Evolutionary conservation across 352 stramenopile genomes (phyloP).

Genomic region (Phytophthora pinifolia): DNA sequence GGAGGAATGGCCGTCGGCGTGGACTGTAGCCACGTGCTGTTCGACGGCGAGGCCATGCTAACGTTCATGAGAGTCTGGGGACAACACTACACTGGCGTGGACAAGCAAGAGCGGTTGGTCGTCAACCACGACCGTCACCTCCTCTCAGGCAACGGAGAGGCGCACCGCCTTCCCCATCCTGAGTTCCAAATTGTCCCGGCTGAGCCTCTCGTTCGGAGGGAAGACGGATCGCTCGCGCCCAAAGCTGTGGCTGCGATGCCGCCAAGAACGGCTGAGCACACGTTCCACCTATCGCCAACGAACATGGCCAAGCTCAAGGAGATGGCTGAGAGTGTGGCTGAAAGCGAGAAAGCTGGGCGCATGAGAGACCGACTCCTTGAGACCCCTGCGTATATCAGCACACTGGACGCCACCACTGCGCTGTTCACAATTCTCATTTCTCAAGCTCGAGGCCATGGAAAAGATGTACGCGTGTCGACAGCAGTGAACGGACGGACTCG

Average conservation of each 20-base stretch:
- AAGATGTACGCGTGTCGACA: conserved; percentile 42
- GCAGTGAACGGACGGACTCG: conserved; percentile 40
- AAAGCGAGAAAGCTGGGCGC: no score
- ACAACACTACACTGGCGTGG: conserved; percentile 31
- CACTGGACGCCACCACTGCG: conserved; percentile 45
- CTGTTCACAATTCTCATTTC: conserved; percentile 44
- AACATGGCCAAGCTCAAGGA: no score
- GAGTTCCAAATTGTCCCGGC: conserved; percentile 2
- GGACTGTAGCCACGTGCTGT: conserved; percentile 43
- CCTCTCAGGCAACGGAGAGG: conserved; percentile 10
- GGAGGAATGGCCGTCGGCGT: conserved; percentile 48
- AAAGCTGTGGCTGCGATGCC: conserved; percentile 3
- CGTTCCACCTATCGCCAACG: no score
- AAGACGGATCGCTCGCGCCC: conserved; percentile 24
- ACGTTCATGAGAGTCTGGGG: conserved; percentile 56
- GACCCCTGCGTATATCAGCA: conserved; percentile 33
- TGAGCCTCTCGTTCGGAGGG: conserved; percentile 17
- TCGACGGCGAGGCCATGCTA: conserved; percentile 55
- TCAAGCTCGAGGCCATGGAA: conserved; percentile 33
- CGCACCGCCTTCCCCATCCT: conserved; percentile 17
- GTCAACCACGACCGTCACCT: conserved; percentile 39
- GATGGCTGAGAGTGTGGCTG: no score
- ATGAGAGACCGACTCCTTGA: no score
- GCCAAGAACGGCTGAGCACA: no score
- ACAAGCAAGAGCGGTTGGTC: conserved; percentile 8